Conservation (phyloP, 2,329 filamentous ascomycete genomes). For the Harringtonia lauricola region DNA sequence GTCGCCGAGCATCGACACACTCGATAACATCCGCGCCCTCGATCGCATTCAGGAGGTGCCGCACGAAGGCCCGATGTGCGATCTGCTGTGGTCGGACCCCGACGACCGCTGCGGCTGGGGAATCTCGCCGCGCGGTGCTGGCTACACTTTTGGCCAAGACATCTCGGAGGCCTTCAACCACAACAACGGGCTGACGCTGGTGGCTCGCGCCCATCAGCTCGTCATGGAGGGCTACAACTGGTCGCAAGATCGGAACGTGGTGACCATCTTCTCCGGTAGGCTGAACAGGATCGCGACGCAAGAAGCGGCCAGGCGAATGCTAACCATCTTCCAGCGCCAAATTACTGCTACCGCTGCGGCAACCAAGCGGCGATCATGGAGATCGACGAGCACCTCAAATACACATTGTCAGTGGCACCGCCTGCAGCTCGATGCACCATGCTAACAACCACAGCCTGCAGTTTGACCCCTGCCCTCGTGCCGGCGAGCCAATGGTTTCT, state of each 20-base stretch:
- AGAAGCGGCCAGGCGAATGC: neutral
- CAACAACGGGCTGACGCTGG: slow-evolving; percentile 93
- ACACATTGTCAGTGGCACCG: slow-evolving; percentile 65
- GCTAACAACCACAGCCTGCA: slow-evolving; percentile 59
- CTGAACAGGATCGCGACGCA: too few species aligned
- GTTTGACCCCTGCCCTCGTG: slow-evolving; percentile 96
- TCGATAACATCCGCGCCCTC: slow-evolving; percentile 89
- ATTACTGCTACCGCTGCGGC: slow-evolving; percentile 97
- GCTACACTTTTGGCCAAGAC: slow-evolving; percentile 92
- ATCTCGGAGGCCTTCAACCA: slow-evolving; percentile 99
- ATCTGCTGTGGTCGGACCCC: slow-evolving; percentile 94
- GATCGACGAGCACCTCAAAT: slow-evolving; percentile 98
- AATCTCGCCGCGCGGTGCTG: slow-evolving; percentile 86
- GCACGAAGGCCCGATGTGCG: slow-evolving; percentile 96
- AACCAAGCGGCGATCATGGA: slow-evolving; percentile 99
- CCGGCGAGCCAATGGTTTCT: slow-evolving; percentile 97
- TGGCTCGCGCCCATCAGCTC: slow-evolving; percentile 92
- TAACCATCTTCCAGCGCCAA: slow-evolving; percentile 48
- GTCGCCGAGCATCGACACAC: slow-evolving; percentile 88
- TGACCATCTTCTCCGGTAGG: slow-evolving; percentile 94
- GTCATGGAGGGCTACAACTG: slow-evolving; percentile 99
- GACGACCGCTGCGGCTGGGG: slow-evolving; percentile 96
- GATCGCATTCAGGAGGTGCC: slow-evolving; percentile 98
- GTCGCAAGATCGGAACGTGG: slow-evolving; percentile 96
- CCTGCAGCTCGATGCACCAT: too few species aligned